phyloP scores from a whole-genome alignment of 2,329 filamentous ascomycete genomes.

The Ceratocystis lukuohia region DNA sequence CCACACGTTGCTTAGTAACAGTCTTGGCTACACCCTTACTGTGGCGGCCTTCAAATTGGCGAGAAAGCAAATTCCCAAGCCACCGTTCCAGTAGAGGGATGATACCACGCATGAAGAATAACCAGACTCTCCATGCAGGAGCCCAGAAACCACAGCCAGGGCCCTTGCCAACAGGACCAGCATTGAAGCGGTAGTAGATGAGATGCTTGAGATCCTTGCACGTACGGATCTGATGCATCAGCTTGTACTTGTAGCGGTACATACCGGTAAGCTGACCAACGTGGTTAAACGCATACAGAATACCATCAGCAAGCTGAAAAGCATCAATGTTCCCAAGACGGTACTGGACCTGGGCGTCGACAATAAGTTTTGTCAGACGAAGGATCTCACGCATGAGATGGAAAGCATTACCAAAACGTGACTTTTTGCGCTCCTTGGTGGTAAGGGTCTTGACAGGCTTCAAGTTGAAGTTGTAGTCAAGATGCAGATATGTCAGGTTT shows the following conservation, averaged over 20 bases:
- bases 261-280: conserved; percentile 96
- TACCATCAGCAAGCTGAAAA: conserved; percentile 95
- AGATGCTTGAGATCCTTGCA: conserved; percentile 99
- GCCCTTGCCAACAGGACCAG: conserved; percentile 89
- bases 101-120: conserved; percentile 98
- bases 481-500: conserved; percentile 93
- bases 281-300: conserved; percentile 98
- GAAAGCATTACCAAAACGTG: conserved; percentile 96
- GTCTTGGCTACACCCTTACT: conserved; percentile 99
- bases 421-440: conserved; percentile 98
- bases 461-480: conserved; percentile 98
- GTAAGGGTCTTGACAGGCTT: conserved; percentile 98
- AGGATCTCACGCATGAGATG: conserved; percentile 97
- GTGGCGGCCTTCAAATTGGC: conserved; percentile 95
- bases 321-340: conserved; percentile 95
- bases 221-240: conserved; percentile 98
- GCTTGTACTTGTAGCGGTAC: conserved; percentile 99
- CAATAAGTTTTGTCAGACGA: conserved; percentile 89
- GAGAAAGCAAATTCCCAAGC: conserved; percentile 90
- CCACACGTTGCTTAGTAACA: conserved; percentile 96
- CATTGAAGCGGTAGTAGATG: conserved; percentile 98
- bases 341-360: conserved; percentile 97
- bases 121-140: conserved; percentile 95
- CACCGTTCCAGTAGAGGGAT: conserved; percentile 93
- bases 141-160: conserved; percentile 99